phyloP scores from a whole-genome alignment of 2,329 filamentous ascomycete species.

The Malbranchea zuffiana region DNA sequence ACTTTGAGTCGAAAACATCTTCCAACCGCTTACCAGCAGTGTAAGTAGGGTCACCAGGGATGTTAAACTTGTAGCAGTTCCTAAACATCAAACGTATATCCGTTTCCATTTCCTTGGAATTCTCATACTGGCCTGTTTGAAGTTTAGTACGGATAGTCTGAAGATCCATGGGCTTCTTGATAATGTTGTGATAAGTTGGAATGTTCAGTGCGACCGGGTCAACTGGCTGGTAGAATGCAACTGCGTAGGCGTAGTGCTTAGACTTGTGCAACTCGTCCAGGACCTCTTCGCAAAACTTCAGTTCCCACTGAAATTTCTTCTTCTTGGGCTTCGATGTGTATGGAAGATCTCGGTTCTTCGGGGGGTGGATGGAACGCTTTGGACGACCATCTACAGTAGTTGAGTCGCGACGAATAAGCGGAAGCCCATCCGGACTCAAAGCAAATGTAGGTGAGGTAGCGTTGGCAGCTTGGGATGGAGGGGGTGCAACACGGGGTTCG shows the following conservation, averaged over 20 bases:
- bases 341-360: constrained; percentile 81
- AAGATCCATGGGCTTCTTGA: constrained; percentile 96
- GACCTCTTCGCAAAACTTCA: constrained; percentile 80
- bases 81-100: constrained; percentile 74
- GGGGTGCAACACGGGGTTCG: constrained; percentile 27
- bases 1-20: constrained; percentile 61
- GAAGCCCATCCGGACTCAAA: constrained; percentile 63
- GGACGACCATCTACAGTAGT: constrained; percentile 67
- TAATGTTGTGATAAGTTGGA: constrained; percentile 80
- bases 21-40: constrained; percentile 61
- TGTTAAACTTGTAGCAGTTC: constrained; percentile 91
- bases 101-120: constrained; percentile 71
- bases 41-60: constrained; percentile 63
- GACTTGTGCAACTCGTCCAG: constrained; percentile 65
- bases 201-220: constrained; percentile 92
- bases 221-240: constrained; percentile 71
- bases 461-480: constrained; percentile 29
- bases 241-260: constrained; percentile 57
- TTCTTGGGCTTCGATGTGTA: constrained; percentile 80
- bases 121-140: constrained; percentile 65
- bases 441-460: constrained; percentile 51
- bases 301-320: constrained; percentile 77
- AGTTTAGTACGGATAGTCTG: constrained; percentile 70
- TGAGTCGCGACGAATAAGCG: constrained; percentile 76
- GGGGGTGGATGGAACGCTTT: constrained; percentile 86